These are phyloP conservation scores for Solanum peruvianum DNA, from an alignment of 257 asterid species.

Conservation along the genomic window DNA sequence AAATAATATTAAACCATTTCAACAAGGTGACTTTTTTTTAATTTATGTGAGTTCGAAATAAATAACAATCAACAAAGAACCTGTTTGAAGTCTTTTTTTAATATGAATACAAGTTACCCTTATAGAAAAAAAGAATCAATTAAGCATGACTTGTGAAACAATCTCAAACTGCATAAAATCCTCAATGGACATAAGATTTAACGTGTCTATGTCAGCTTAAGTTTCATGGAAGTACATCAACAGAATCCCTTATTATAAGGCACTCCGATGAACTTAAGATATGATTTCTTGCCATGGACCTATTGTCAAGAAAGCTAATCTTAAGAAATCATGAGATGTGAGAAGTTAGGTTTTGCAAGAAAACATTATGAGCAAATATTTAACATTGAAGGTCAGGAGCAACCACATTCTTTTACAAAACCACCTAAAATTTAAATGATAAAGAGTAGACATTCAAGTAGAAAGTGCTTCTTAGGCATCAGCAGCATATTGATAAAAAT, in stretches of 20 bases:
- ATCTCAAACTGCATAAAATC: neutral
- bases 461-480: neutral
- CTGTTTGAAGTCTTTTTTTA: neutral
- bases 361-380: neutral
- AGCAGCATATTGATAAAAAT: neutral
- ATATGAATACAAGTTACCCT: neutral
- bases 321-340: neutral
- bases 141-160: neutral
- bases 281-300: neutral
- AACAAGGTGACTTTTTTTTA: neutral
- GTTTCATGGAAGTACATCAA: neutral
- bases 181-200: neutral
- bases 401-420: neutral
- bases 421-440: neutral
- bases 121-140: neutral
- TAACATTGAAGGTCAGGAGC: neutral
- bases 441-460: neutral
- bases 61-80: neutral
- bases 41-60: neutral
- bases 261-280: neutral
- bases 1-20: neutral
- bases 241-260: neutral
- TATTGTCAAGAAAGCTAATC: neutral
- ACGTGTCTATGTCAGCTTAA: neutral
- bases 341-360: neutral